phyloP scores from a whole-genome alignment of 2,329 filamentous ascomycete species.

The Phaeomoniella chlamydospora region DNA sequence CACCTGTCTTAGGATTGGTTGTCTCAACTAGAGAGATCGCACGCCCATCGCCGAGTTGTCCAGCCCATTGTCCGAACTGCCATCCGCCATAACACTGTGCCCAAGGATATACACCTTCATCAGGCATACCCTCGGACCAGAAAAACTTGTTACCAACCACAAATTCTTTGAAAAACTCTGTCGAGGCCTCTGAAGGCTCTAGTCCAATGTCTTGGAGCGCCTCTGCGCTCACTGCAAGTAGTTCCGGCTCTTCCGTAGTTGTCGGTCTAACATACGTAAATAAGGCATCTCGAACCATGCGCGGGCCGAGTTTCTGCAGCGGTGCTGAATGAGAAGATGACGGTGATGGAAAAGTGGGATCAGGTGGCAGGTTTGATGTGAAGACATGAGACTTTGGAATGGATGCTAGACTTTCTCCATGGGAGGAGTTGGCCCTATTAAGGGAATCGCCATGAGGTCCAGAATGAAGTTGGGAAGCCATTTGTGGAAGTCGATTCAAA shows the following conservation, averaged over 20 bases:
- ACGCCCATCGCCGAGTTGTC: conserved; percentile 85
- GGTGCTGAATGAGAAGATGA: conserved; percentile 67
- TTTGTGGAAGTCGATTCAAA: conserved; percentile 24
- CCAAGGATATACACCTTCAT: conserved; percentile 87
- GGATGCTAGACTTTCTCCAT: conserved; percentile 21
- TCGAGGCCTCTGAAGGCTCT: conserved; percentile 49
- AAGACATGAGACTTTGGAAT: conserved; percentile 52
- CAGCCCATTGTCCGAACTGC: conserved; percentile 73
- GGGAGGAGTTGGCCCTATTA: conserved; percentile 5
- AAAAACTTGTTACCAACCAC: conserved; percentile 73
- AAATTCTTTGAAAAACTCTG: conserved; percentile 59
- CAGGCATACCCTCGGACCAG: conserved; percentile 50
- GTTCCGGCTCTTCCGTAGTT: conserved; percentile 53
- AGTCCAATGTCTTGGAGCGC: conserved; percentile 76
- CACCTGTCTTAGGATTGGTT: conserved; percentile 56
- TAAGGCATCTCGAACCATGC: conserved; percentile 68
- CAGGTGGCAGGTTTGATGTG: conserved; percentile 56
- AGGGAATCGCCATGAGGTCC: conserved; percentile 7
- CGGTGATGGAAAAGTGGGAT: conserved; percentile 66
- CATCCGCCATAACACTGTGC: conserved; percentile 82
- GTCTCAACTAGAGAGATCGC: conserved; percentile 90
- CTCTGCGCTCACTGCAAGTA: conserved; percentile 65
- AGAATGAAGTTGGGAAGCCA: conserved; percentile 27
- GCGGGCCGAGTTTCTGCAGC: conserved; percentile 55
- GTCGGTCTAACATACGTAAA: conserved; percentile 88